Evolutionary conservation across 208 protist genomes (phyloP).

Genomic region (Angomonas deanei): DNA sequence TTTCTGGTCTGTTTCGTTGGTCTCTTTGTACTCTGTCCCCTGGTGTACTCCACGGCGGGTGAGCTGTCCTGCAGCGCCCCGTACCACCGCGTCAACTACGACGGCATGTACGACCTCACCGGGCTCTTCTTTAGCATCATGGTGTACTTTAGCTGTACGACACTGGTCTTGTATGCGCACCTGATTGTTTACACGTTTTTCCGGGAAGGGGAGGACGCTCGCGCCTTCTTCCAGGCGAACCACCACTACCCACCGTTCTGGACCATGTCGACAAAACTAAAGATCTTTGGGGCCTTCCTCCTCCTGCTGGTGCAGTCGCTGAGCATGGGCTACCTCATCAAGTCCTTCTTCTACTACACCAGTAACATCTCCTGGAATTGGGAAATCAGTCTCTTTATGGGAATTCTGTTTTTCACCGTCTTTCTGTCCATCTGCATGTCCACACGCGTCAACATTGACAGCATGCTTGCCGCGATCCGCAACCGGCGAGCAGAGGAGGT

Average conservation of each 20-base stretch:
- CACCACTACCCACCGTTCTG: slow-evolving; percentile 56
- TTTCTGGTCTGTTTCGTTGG: slow-evolving; percentile 25
- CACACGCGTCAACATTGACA: background rate
- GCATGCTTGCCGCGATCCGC: background rate
- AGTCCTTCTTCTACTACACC: slow-evolving; percentile 58
- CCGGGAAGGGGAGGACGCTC: slow-evolving; percentile 39
- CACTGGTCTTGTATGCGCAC: slow-evolving; percentile 39
- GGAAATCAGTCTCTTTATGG: slow-evolving; percentile 65
- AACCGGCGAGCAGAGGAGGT: background rate
- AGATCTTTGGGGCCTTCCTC: slow-evolving; percentile 23
- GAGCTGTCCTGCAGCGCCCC: slow-evolving; percentile 47
- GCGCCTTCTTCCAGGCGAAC: slow-evolving; percentile 38
- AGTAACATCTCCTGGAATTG: slow-evolving; percentile 63
- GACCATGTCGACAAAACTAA: slow-evolving; percentile 28
- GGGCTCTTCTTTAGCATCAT: slow-evolving; percentile 47
- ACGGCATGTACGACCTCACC: slow-evolving; percentile 47
- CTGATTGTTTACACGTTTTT: slow-evolving; percentile 61
- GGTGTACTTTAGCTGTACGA: slow-evolving; percentile 33
- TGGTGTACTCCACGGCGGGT: slow-evolving; percentile 29
- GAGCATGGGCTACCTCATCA: slow-evolving; percentile 50
- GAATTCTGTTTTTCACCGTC: slow-evolving; percentile 31
- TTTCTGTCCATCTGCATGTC: slow-evolving; percentile 16
- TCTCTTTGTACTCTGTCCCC: slow-evolving; percentile 23
- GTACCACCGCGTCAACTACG: slow-evolving; percentile 58
- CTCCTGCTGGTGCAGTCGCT: slow-evolving; percentile 40